A percentile compares a stretch with the other conserved stretches of the same genome.
Conservation (phyloP, 495 filamentous ascomycete genomes). For the Trichocladium antarcticum region DNA sequence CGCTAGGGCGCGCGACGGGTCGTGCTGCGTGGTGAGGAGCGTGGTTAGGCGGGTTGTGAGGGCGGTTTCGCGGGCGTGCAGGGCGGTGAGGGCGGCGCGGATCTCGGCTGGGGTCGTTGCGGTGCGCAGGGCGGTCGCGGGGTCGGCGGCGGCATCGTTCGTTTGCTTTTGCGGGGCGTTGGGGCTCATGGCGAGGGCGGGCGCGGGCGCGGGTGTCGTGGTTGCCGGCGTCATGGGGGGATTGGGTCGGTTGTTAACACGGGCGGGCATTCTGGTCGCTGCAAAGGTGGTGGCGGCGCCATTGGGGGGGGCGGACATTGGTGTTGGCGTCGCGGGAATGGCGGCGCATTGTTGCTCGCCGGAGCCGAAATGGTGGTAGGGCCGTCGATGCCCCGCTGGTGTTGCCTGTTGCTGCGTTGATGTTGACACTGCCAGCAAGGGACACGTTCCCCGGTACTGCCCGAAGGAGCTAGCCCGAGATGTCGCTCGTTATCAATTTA, state of each 20-base stretch:
- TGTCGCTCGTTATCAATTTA: no score
- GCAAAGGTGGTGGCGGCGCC: slow-evolving; percentile 23
- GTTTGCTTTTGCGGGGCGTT: background rate
- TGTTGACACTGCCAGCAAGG: background rate
- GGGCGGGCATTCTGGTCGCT: slow-evolving; percentile 17
- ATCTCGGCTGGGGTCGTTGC: slow-evolving; percentile 69
- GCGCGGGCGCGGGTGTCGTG: background rate
- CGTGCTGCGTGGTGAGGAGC: slow-evolving; percentile 67
- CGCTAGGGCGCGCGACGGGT: slow-evolving; percentile 68
- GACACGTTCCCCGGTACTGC: background rate
- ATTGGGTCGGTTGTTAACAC: slow-evolving; percentile 8
- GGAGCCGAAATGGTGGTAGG: background rate
- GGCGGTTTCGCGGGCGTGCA: slow-evolving; percentile 62
- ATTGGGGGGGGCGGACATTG: slow-evolving; percentile 33
- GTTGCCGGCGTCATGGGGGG: slow-evolving; percentile 3
- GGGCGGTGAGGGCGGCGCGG: slow-evolving; percentile 56
- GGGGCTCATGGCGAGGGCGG: no score
- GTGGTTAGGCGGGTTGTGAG: slow-evolving; percentile 64
- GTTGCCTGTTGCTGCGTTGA: no score
- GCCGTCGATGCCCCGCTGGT: background rate
- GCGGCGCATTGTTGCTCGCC: slow-evolving; percentile 23
- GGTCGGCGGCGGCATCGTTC: slow-evolving; percentile 4
- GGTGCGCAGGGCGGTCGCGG: slow-evolving; percentile 45
- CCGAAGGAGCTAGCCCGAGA: background rate
- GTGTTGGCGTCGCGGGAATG: slow-evolving; percentile 18